phyloP scores from a whole-genome alignment of 441 rosid genomes.

The Adansonia rubrostipa region DNA sequence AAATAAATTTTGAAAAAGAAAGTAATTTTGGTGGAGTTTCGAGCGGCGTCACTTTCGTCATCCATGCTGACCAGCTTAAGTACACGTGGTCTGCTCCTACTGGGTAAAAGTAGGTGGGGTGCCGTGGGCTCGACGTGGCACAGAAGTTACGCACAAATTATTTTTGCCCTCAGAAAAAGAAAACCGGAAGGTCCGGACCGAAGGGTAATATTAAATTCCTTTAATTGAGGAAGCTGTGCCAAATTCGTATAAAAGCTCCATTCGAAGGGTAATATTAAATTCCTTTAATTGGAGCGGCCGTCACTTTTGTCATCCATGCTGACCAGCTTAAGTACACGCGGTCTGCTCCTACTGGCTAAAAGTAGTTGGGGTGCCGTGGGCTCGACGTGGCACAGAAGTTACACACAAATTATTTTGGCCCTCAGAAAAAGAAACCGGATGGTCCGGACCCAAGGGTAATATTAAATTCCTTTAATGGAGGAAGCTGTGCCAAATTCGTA shows the following conservation, averaged over 20 bases:
- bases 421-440: not conserved
- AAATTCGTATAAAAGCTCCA: not conserved
- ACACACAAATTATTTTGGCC: not conserved
- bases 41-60: not conserved
- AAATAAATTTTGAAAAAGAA: not conserved
- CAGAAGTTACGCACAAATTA: not conserved
- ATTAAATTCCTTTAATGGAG: conserved; percentile 31
- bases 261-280: conserved; percentile 21
- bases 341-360: not conserved
- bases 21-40: not conserved
- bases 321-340: not conserved
- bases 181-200: conserved; percentile 27
- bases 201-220: conserved; percentile 28
- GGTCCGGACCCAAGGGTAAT: conserved; percentile 28
- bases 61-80: not conserved
- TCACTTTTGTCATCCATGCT: not conserved
- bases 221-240: conserved; percentile 7
- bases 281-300: conserved; percentile 15
- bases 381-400: conserved; percentile 16
- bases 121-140: conserved; percentile 21
- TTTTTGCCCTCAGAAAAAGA: not conserved
- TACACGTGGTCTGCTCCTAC: not conserved
- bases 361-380: not conserved
- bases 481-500: not conserved
- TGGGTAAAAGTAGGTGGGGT: not conserved